These are phyloP conservation scores for Astragalus glycyphyllos DNA, from an alignment of 306 rosid genomes.

Conservation along the genomic window DNA sequence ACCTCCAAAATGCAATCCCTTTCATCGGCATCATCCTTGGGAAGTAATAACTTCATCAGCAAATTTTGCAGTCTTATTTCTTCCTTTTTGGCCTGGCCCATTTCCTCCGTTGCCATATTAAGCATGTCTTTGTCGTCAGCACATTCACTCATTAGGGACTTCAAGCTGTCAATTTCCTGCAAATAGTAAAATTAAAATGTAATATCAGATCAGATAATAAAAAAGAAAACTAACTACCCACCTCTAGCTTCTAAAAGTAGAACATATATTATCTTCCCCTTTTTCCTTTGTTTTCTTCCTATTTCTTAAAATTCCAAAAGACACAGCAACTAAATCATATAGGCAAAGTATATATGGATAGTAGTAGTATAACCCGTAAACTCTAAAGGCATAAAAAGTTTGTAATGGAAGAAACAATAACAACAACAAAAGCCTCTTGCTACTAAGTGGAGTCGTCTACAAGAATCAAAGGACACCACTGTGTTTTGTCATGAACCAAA, in stretches of 20 bases:
- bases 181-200: conserved; percentile 32
- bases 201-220: conserved; percentile 24
- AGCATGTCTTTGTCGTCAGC: conserved; percentile 85
- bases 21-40: conserved; percentile 94
- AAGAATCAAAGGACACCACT: neutral
- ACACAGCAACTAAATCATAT: conserved; percentile 17
- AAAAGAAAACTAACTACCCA: neutral
- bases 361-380: neutral
- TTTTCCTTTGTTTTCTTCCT: neutral
- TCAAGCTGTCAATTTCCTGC: conserved; percentile 80
- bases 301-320: conserved; percentile 9
- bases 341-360: conserved; percentile 9
- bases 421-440: neutral
- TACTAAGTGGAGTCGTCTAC: neutral
- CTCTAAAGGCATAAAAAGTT: neutral
- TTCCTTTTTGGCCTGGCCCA: conserved; percentile 62
- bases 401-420: neutral
- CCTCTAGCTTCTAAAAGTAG: neutral
- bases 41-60: conserved; percentile 81
- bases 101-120: conserved; percentile 75
- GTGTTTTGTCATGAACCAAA: neutral
- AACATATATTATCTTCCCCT: conserved; percentile 14
- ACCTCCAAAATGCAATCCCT: conserved; percentile 96
- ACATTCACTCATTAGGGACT: conserved; percentile 69
- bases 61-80: conserved; percentile 66